Conservation (phyloP, 495 filamentous ascomycete genomes). For the Aspergillus sclerotiicarbonarius region DNA sequence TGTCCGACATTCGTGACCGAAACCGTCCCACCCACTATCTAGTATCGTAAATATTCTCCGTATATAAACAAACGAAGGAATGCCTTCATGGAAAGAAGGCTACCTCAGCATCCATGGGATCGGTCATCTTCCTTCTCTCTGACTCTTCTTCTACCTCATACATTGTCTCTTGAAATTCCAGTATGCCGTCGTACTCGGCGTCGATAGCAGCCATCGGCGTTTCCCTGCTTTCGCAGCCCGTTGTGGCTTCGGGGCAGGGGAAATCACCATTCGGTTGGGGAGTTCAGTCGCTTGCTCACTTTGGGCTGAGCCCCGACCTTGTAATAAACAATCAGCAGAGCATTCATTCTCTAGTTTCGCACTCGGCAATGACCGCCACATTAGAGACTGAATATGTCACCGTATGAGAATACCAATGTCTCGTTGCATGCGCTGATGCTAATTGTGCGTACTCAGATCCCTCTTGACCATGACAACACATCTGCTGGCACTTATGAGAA, state of each 20-base stretch:
- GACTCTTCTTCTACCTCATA: not conserved
- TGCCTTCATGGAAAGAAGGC: not conserved
- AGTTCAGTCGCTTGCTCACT: conserved; percentile 9
- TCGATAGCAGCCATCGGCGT: not conserved
- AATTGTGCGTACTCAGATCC: conserved; percentile 29
- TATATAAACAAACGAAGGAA: not conserved
- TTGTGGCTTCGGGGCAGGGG: not conserved
- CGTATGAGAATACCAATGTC: conserved; percentile 18
- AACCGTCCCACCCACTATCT: not conserved
- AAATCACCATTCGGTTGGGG: conserved; percentile 2
- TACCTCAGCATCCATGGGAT: not conserved
- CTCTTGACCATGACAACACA: conserved; percentile 44
- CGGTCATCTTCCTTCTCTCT: not conserved
- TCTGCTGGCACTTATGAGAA: conserved; percentile 50
- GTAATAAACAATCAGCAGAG: not conserved
- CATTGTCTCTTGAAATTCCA: not conserved
- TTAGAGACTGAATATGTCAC: conserved; percentile 24
- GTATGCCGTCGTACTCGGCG: conserved; percentile 2
- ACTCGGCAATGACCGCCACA: not conserved
- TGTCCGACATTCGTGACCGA: conserved; percentile 1
- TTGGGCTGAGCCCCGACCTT: conserved; percentile 14
- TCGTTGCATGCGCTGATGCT: not conserved
- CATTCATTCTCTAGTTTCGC: conserved; percentile 8
- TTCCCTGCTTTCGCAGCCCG: not conserved
- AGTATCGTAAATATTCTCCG: not conserved